Conservation (phyloP, 768 basidiomycete genomes). For the Daedaleopsis nitida region DNA sequence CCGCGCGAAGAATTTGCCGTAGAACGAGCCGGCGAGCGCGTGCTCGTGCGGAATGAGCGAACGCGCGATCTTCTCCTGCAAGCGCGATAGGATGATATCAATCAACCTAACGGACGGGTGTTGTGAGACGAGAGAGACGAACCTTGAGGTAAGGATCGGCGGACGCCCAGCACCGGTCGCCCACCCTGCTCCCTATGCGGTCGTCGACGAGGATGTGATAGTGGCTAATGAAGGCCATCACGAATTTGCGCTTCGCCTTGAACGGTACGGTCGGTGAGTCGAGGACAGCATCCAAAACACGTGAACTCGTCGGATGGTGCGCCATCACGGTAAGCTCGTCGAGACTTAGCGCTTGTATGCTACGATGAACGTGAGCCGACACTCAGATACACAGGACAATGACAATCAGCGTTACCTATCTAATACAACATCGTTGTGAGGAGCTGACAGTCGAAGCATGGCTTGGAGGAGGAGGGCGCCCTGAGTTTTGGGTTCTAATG, state of each 20-base stretch:
- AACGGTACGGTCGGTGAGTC: constrained; percentile 65
- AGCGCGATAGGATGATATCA: background rate
- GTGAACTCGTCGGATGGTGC: constrained; percentile 70
- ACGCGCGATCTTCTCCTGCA: constrained; percentile 88
- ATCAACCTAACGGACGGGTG: background rate
- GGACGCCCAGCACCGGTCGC: constrained; percentile 87
- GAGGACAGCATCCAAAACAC: constrained; percentile 78
- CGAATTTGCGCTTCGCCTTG: constrained; percentile 69
- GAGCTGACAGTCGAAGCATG: constrained; percentile 66
- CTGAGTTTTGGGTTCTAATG: constrained; percentile 71
- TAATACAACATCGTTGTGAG: constrained; percentile 67
- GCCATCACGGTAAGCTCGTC: constrained; percentile 61
- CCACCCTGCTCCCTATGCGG: constrained; percentile 86
- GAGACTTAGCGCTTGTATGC: constrained; percentile 41
- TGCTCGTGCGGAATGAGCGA: constrained; percentile 75
- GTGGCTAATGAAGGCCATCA: constrained; percentile 74
- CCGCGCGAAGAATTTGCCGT: constrained; percentile 85
- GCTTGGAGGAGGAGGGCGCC: constrained; percentile 87
- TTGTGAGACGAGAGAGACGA: constrained; percentile 16
- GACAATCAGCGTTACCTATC: constrained; percentile 52
- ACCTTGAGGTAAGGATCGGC: constrained; percentile 95
- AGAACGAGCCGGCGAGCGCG: constrained; percentile 73
- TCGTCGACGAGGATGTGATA: constrained; percentile 86
- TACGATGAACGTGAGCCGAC: background rate
- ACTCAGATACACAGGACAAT: background rate